These are phyloP conservation scores for Venturia effusa DNA, from an alignment of 2,329 filamentous ascomycete genomes.

Conservation along the genomic window DNA sequence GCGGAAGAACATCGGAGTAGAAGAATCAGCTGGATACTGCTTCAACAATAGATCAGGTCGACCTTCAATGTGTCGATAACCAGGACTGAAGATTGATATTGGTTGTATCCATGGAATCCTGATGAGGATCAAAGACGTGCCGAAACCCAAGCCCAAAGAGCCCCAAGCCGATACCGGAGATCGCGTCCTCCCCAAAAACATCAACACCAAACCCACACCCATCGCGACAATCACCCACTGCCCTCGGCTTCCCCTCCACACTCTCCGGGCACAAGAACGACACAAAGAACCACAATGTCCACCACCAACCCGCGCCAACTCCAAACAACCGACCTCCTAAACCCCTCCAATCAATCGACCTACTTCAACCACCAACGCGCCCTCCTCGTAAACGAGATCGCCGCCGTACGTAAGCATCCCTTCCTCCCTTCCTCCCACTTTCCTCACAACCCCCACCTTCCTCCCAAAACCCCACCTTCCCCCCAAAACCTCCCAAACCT, in stretches of 20 bases:
- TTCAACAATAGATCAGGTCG: no score
- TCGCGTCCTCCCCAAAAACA: not conserved
- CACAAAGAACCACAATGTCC: not conserved
- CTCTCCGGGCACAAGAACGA: not conserved
- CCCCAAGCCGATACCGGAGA: not conserved
- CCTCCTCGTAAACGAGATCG: slow-evolving; percentile 60
- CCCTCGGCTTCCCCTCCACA: not conserved
- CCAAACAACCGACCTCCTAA: not conserved
- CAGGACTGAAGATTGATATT: no score
- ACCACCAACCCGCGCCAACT: not conserved
- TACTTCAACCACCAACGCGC: slow-evolving; percentile 65
- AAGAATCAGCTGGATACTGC: no score
- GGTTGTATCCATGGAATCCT: no score
- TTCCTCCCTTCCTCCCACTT: slow-evolving; percentile 8
- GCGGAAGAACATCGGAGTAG: no score
- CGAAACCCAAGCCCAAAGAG: no score
- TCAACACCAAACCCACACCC: not conserved
- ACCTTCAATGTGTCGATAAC: no score
- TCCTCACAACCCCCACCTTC: not conserved
- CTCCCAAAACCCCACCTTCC: not conserved
- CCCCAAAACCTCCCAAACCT: not conserved
- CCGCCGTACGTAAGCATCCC: slow-evolving; percentile 49
- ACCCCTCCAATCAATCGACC: not conserved
- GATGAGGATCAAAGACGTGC: no score
- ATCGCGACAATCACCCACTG: not conserved